phyloP scores from a whole-genome alignment of 73 alveolate species.

The Stentor roeselii region DNA sequence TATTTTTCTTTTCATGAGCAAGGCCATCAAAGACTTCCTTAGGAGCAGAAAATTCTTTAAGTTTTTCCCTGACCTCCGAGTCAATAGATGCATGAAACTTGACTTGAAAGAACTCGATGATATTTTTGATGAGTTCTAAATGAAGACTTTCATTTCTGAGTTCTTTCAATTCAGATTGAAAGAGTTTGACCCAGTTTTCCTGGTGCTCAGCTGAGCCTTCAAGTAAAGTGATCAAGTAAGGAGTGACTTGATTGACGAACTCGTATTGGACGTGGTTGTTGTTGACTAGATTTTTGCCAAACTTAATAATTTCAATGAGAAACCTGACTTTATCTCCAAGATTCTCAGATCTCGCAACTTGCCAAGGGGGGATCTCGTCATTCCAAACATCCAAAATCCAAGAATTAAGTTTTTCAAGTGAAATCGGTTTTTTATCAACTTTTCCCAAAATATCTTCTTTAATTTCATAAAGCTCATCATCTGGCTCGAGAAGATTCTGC shows the following conservation, averaged over 20 bases:
- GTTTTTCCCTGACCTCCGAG: background rate
- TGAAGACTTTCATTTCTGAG: background rate
- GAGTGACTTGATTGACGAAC: background rate
- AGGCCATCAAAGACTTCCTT: background rate
- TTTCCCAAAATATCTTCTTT: background rate
- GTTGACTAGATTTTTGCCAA: background rate
- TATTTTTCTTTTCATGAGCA: background rate
- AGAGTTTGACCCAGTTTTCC: background rate
- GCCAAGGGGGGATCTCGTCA: background rate
- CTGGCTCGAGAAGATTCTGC: background rate
- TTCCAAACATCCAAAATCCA: background rate
- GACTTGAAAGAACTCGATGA: background rate
- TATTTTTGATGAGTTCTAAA: background rate
- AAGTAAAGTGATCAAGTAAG: background rate
- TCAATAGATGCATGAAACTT: background rate
- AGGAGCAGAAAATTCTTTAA: background rate
- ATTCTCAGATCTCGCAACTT: background rate
- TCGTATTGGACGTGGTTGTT: background rate
- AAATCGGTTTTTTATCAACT: background rate
- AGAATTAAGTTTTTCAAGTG: background rate
- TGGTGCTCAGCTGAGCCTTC: background rate
- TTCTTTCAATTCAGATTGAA: too few species aligned
- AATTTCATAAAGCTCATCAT: background rate
- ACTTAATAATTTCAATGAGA: background rate
- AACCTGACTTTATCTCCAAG: background rate